Conservation (phyloP, 768 basidiomycete genomes). For the Filobasidium wieringae region DNA sequence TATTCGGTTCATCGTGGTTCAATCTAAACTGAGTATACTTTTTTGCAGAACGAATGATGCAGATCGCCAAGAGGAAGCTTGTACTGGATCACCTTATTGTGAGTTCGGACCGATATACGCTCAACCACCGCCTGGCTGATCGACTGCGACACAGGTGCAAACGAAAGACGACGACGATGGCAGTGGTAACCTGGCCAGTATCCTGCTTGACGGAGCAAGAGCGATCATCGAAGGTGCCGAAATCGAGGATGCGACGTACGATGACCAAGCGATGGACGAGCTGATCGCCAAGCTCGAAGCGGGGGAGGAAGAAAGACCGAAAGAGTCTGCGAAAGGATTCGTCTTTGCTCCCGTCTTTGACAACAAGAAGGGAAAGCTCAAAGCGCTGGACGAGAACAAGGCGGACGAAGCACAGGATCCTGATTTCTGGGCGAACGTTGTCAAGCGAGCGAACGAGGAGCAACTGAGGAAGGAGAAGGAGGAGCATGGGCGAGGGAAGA, state of each 20-base stretch:
- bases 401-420: conserved; percentile 1
- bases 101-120: conserved; percentile 16
- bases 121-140: conserved; percentile 3
- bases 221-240: conserved; percentile 58
- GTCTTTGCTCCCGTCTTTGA: conserved; percentile 15
- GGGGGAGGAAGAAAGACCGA: not conserved
- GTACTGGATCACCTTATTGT: conserved; percentile 90
- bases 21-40: not conserved
- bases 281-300: conserved; percentile 73
- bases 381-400: not conserved
- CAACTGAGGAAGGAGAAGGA: not conserved
- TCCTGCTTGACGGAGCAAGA: conserved; percentile 69
- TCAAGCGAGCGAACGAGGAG: conserved; percentile 8
- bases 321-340: conserved; percentile 4
- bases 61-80: conserved; percentile 88
- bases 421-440: conserved; percentile 11
- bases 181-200: conserved; percentile 72
- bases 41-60: conserved; percentile 77
- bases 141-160: conserved; percentile 41
- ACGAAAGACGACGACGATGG: conserved; percentile 81
- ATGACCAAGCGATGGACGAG: conserved; percentile 60
- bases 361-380: not conserved
- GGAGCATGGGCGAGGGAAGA: conserved; percentile 9
- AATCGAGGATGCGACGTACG: conserved; percentile 58
- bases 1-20: not conserved